Conservation (phyloP, 2,329 filamentous ascomycete species). For the Trichoderma sp. region DNA sequence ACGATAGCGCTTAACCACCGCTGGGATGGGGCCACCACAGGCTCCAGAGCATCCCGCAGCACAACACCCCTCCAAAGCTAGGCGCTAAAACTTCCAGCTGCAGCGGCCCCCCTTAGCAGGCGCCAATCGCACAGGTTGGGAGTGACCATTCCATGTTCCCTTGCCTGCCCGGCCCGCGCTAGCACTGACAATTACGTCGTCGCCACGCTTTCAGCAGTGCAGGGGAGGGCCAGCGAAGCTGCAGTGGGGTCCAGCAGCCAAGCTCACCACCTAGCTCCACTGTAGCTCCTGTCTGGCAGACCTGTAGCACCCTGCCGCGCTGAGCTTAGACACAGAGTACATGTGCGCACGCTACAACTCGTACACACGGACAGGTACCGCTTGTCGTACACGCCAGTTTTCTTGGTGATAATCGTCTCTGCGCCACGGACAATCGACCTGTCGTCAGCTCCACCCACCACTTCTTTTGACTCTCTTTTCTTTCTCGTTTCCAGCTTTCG, state of each 20-base stretch:
- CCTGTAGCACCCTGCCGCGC: conserved; percentile 1
- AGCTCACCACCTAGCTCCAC: conserved; percentile 6
- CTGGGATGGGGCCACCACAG: neutral
- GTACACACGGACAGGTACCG: neutral
- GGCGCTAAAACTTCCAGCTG: neutral
- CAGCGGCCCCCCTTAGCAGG: neutral
- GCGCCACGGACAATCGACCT: conserved; percentile 14
- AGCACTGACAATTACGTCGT: conserved; percentile 10
- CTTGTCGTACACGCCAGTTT: neutral
- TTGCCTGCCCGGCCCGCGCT: neutral
- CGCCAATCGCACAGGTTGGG: neutral
- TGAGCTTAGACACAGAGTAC: conserved; percentile 8
- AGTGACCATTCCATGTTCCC: neutral
- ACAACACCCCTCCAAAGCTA: neutral
- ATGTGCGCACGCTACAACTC: neutral
- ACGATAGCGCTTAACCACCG: neutral
- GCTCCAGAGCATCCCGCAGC: neutral
- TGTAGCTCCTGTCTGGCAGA: conserved; percentile 12
- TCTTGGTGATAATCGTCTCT: neutral
- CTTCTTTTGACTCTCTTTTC: conserved; percentile 9
- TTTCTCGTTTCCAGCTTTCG: conserved; percentile 2
- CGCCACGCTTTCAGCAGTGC: conserved; percentile 18
- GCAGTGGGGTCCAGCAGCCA: conserved; percentile 8
- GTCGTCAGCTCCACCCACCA: conserved; percentile 16
- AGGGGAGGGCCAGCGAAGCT: conserved; percentile 14